Conservation (phyloP, 495 filamentous ascomycete species). For the Penicillium ucsense region DNA sequence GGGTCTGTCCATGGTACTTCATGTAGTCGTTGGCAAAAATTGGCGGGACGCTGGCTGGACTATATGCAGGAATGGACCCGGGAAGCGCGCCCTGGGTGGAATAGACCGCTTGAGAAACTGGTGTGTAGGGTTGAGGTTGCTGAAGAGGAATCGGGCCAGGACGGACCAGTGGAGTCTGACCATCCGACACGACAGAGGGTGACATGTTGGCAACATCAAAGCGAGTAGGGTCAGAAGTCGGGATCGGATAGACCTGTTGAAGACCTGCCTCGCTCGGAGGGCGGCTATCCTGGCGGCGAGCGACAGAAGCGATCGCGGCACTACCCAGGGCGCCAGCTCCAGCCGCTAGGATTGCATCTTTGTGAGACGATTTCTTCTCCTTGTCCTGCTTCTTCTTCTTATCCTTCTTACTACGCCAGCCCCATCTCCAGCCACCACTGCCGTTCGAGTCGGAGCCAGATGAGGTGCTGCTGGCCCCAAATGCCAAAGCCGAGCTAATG, state of each 20-base stretch:
- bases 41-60: constrained; percentile 22
- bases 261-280: constrained; percentile 26
- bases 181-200: constrained; percentile 35
- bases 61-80: constrained; percentile 25
- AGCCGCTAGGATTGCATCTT: constrained; percentile 17
- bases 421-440: constrained; percentile 43
- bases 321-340: constrained; percentile 24
- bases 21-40: constrained; percentile 19
- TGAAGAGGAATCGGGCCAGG: constrained; percentile 45
- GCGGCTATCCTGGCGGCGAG: constrained; percentile 16
- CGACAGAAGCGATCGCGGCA: constrained; percentile 23
- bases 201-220: constrained; percentile 44
- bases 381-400: constrained; percentile 35
- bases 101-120: constrained; percentile 47
- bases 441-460: constrained; percentile 45
- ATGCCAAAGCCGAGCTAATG: constrained; percentile 48
- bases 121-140: constrained; percentile 47
- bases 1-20: constrained; percentile 15
- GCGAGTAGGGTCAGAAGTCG: constrained; percentile 50
- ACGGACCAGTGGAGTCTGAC: constrained; percentile 37
- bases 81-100: constrained; percentile 26
- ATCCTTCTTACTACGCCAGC: constrained; percentile 43
- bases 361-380: constrained; percentile 21
- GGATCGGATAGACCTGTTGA: constrained; percentile 45
- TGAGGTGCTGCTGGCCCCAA: constrained; percentile 40